phyloP scores from a whole-genome alignment of 495 filamentous ascomycete species.

The Cenococcum geophilum region DNA sequence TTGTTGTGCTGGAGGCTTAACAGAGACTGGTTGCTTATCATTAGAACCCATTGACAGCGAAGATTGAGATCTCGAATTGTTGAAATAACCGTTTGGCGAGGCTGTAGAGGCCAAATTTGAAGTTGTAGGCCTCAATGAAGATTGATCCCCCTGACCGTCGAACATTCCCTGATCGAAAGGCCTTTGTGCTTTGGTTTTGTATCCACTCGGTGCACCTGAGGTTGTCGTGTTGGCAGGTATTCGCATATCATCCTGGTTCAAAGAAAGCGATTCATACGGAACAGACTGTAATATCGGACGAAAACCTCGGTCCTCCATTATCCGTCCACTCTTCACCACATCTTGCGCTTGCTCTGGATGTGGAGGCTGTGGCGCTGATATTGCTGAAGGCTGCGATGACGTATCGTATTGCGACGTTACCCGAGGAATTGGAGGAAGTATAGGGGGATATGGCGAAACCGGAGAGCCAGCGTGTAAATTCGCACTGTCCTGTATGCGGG shows the following conservation, averaged over 20 bases:
- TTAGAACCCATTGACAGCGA: slow-evolving; percentile 20
- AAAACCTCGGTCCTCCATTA: background rate
- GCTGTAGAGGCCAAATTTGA: slow-evolving; percentile 8
- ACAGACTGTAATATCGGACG: background rate
- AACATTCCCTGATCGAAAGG: background rate
- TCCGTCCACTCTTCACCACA: background rate
- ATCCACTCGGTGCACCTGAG: background rate
- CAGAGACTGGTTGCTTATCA: slow-evolving; percentile 16
- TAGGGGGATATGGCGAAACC: slow-evolving; percentile 36
- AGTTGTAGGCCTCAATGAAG: slow-evolving; percentile 3
- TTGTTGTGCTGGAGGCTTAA: slow-evolving; percentile 4
- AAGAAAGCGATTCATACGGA: background rate
- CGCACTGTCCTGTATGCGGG: slow-evolving; percentile 17
- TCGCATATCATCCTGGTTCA: background rate
- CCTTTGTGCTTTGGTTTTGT: background rate
- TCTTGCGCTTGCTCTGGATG: background rate
- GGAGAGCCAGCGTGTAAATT: slow-evolving; percentile 30
- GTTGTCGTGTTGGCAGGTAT: background rate
- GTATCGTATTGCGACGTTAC: slow-evolving; percentile 34
- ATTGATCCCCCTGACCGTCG: background rate
- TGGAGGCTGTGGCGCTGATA: slow-evolving; percentile 8
- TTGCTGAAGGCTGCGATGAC: slow-evolving; percentile 8
- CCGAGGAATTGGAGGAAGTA: slow-evolving; percentile 41
- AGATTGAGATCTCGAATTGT: slow-evolving; percentile 22
- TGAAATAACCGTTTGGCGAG: slow-evolving; percentile 17